These are phyloP conservation scores for Aureobasidium sp. DNA, from an alignment of 2,329 filamentous ascomycete genomes.

Conservation along the genomic window DNA sequence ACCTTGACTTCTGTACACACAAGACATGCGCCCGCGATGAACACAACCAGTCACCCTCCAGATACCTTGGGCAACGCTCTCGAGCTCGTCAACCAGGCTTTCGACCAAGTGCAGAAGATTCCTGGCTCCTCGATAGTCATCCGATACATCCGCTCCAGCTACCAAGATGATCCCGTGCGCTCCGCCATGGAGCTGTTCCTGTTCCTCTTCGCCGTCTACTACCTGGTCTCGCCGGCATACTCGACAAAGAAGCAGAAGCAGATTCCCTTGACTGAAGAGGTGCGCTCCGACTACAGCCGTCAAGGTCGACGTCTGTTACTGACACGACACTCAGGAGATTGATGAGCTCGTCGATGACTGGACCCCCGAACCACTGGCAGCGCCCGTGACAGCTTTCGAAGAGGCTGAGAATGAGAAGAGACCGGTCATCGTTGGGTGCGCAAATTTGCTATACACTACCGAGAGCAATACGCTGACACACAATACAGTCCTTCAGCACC, in stretches of 20 bases:
- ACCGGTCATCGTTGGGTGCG: constrained; percentile 80
- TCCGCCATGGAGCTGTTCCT: constrained; percentile 89
- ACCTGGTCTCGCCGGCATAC: constrained; percentile 85
- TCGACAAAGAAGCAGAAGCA: constrained; percentile 84
- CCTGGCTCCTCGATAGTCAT: constrained; percentile 91
- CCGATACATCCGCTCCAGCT: constrained; percentile 92
- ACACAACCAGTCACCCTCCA: constrained; percentile 8
- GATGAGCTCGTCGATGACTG: constrained; percentile 96
- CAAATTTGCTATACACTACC: background rate
- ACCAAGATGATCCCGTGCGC: constrained; percentile 92
- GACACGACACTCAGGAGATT: constrained; percentile 58
- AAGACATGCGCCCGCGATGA: constrained; percentile 11
- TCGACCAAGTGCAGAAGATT: constrained; percentile 68
- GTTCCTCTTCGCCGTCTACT: constrained; percentile 90
- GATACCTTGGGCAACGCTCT: constrained; percentile 14
- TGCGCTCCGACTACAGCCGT: constrained; percentile 23
- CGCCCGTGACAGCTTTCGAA: constrained; percentile 64
- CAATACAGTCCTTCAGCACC: constrained; percentile 68
- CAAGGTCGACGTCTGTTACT: background rate
- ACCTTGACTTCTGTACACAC: background rate
- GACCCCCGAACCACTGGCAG: constrained; percentile 86
- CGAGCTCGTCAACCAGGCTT: constrained; percentile 15
- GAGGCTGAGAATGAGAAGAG: constrained; percentile 74
- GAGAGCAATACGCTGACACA: background rate
- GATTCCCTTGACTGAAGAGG: constrained; percentile 79